Evolutionary conservation across 768 basidiomycete species (phyloP).

Genomic region (Phylloporus scabripes): DNA sequence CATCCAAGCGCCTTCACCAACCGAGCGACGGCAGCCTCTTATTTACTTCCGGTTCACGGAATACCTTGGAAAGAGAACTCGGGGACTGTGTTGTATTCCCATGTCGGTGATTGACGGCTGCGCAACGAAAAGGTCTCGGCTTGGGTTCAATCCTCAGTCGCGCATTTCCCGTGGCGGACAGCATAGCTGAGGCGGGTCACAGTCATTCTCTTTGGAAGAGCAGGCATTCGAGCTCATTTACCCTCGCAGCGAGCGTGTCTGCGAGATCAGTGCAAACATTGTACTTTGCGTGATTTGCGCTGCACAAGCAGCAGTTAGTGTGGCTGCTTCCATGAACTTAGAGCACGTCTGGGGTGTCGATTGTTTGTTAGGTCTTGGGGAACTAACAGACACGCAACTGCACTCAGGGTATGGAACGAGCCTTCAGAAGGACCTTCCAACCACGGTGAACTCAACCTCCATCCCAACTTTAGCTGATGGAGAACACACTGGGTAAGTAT

Average conservation of each 20-base stretch:
- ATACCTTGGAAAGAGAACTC: too few relatives aligned
- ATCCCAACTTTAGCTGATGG: too few relatives aligned
- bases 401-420: too few relatives aligned
- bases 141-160: conserved; percentile 70
- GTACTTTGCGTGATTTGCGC: conserved; percentile 70
- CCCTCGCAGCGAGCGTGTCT: conserved; percentile 76
- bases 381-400: conserved; percentile 52
- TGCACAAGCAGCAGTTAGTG: conserved; percentile 68
- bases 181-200: conserved; percentile 68
- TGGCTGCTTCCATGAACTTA: conserved; percentile 6
- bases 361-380: conserved; percentile 47
- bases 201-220: conserved; percentile 70
- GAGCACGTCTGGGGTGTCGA: too few relatives aligned
- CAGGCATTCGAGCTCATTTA: conserved; percentile 63
- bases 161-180: conserved; percentile 66
- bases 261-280: conserved; percentile 78
- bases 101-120: neutral
- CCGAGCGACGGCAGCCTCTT: conserved; percentile 68
- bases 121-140: conserved; percentile 37
- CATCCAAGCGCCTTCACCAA: conserved; percentile 70
- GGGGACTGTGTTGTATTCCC: too few relatives aligned
- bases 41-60: too few relatives aligned
- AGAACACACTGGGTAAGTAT: too few relatives aligned
- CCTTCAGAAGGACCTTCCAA: too few relatives aligned
- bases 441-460: too few relatives aligned